Percentiles rank a stretch among this genome's conserved stretches.
These are phyloP conservation scores for Suhomyces faveliae DNA, from an alignment of 805 yeast genomes.

Conservation along the genomic window DNA sequence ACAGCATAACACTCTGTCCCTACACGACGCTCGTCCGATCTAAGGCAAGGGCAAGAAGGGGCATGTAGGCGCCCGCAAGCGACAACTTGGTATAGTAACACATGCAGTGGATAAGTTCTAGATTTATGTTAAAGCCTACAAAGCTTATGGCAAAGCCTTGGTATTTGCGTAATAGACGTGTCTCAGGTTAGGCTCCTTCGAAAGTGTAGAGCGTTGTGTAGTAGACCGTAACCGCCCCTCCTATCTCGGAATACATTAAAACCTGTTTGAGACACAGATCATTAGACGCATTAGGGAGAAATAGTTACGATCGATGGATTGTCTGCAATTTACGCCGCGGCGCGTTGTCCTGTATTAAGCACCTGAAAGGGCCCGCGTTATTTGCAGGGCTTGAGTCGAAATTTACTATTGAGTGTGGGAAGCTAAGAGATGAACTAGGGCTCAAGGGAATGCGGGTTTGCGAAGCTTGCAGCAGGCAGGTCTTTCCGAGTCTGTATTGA, in stretches of 20 bases:
- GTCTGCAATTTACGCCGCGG: slow-evolving; percentile 1
- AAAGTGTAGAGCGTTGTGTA: not conserved
- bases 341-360: not conserved
- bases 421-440: too few species aligned
- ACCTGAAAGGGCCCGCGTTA: not conserved
- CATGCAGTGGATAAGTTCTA: not conserved
- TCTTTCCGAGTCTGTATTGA: too few species aligned
- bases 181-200: not conserved
- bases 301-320: slow-evolving; percentile 4
- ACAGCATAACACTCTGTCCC: too few species aligned
- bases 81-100: too few species aligned
- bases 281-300: slow-evolving; percentile 1
- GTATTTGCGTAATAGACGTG: not conserved
- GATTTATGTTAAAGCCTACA: not conserved
- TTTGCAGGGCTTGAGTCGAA: not conserved
- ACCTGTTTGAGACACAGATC: not conserved
- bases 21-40: too few species aligned
- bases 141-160: too few species aligned
- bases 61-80: not conserved
- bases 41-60: slow-evolving; percentile 1
- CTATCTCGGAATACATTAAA: not conserved
- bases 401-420: not conserved
- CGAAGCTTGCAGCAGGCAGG: too few species aligned
- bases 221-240: not conserved
- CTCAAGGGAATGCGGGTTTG: not conserved